These are phyloP conservation scores for Aspergillus funiculosus DNA, from an alignment of 495 filamentous ascomycete species.

Conservation along the genomic window DNA sequence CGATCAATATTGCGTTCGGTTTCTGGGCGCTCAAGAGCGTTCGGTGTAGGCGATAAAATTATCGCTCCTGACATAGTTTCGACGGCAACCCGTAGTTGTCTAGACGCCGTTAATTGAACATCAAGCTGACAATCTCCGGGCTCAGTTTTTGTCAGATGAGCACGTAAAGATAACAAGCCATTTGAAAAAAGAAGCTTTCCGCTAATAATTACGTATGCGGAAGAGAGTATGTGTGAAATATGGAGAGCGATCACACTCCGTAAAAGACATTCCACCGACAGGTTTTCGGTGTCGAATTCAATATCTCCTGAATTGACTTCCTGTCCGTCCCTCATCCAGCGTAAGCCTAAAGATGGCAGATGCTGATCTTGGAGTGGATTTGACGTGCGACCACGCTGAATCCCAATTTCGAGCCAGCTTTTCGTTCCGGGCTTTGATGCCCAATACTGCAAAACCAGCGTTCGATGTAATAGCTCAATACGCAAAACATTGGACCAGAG, in stretches of 20 bases:
- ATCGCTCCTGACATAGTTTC: slow-evolving; percentile 55
- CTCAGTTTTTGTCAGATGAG: slow-evolving; percentile 51
- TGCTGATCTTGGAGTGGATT: slow-evolving; percentile 19
- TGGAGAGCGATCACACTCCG: slow-evolving; percentile 71
- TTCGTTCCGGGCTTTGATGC: slow-evolving; percentile 57
- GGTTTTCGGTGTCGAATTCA: slow-evolving; percentile 54
- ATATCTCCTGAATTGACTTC: slow-evolving; percentile 63
- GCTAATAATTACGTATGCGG: slow-evolving; percentile 53
- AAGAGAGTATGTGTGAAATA: slow-evolving; percentile 56
- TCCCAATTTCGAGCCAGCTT: slow-evolving; percentile 86
- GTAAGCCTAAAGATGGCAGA: slow-evolving; percentile 51
- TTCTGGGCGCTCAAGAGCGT: slow-evolving; percentile 43
- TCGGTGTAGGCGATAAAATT: slow-evolving; percentile 34
- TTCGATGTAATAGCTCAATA: slow-evolving; percentile 69
- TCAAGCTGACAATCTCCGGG: slow-evolving; percentile 60
- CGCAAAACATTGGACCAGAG: slow-evolving; percentile 71
- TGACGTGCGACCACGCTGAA: slow-evolving; percentile 54
- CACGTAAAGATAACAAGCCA: slow-evolving; percentile 47
- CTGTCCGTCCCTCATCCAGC: slow-evolving; percentile 80
- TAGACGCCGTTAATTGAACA: slow-evolving; percentile 58
- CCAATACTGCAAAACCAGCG: slow-evolving; percentile 89
- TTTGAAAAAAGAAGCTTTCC: slow-evolving; percentile 52
- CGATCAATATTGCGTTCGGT: slow-evolving; percentile 34
- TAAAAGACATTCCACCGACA: slow-evolving; percentile 69
- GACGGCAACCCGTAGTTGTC: slow-evolving; percentile 55